Conservation (phyloP, 257 asterid genomes). For the Apocynum venetum region DNA sequence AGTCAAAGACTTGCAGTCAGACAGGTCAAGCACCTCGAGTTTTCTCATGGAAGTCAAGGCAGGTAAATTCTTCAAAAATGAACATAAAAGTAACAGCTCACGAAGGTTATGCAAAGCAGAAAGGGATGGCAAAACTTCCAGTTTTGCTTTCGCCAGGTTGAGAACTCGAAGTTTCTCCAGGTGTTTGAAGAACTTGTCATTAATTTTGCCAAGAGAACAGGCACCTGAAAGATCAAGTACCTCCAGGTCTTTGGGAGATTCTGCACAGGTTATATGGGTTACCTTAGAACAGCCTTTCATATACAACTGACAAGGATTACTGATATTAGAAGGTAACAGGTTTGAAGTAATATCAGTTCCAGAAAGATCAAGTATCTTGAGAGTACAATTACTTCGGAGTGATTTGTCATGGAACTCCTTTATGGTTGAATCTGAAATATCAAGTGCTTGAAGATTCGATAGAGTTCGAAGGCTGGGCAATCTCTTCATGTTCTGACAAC, state of each 20-base stretch:
- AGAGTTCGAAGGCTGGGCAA: conserved; percentile 16
- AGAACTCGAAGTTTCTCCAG: conserved; percentile 11
- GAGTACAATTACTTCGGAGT: neutral
- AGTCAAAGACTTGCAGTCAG: conserved; percentile 18
- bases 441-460: conserved; percentile 22
- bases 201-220: conserved; percentile 11
- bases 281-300: conserved; percentile 13
- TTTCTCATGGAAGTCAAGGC: conserved; percentile 12
- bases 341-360: neutral
- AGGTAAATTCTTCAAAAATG: conserved; percentile 15
- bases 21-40: conserved; percentile 25
- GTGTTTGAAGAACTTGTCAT: conserved; percentile 5
- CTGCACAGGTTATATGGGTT: conserved; percentile 1
- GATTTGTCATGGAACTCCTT: conserved; percentile 21
- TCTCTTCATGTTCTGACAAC: conserved; percentile 3
- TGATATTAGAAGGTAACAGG: conserved; percentile 9
- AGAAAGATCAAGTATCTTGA: conserved; percentile 12
- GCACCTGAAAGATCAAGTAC: conserved; percentile 26
- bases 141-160: conserved; percentile 18
- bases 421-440: conserved; percentile 18
- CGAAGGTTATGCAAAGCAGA: conserved; percentile 12
- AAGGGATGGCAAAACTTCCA: conserved; percentile 11
- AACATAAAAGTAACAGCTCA: conserved; percentile 15
- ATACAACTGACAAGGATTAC: neutral
- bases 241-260: conserved; percentile 11